A percentile compares a stretch with the other conserved stretches of the same genome.
phyloP scores from a whole-genome alignment of 345 rosid genomes.

The Eucalyptus cloeziana region DNA sequence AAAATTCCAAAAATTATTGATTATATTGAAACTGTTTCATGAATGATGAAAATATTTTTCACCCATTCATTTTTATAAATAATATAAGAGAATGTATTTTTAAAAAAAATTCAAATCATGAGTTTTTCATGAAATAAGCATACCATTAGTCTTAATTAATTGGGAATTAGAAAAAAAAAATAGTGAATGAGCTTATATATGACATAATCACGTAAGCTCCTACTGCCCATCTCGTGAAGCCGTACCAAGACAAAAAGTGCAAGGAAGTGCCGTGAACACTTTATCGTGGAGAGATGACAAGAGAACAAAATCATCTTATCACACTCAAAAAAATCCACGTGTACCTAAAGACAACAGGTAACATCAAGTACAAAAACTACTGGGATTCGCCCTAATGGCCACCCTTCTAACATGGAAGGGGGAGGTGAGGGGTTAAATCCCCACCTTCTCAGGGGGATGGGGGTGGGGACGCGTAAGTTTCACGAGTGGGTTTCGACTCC shows the following conservation, averaged over 20 bases:
- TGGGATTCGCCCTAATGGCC: no score
- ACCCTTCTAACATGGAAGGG: no score
- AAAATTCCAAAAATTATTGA: background rate
- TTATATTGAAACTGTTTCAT: background rate
- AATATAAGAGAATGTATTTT: background rate
- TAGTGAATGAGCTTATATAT: background rate
- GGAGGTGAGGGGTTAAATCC: no score
- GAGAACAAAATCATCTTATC: background rate
- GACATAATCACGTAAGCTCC: background rate
- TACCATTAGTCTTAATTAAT: background rate
- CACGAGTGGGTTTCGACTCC: no score
- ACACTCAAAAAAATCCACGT: background rate
- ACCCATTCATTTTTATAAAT: background rate
- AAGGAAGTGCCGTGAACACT: background rate
- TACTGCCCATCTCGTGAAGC: background rate
- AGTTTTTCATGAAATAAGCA: background rate
- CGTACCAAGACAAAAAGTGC: background rate
- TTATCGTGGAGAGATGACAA: background rate
- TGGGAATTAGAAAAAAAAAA: background rate
- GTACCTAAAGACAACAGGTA: background rate
- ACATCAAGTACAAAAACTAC: background rate
- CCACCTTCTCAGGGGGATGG: no score
- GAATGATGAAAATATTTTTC: background rate
- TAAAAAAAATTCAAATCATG: background rate
- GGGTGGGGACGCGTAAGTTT: no score